These are phyloP conservation scores for Phytopythium litorale DNA, from an alignment of 352 stramenopile species.

Conservation along the genomic window DNA sequence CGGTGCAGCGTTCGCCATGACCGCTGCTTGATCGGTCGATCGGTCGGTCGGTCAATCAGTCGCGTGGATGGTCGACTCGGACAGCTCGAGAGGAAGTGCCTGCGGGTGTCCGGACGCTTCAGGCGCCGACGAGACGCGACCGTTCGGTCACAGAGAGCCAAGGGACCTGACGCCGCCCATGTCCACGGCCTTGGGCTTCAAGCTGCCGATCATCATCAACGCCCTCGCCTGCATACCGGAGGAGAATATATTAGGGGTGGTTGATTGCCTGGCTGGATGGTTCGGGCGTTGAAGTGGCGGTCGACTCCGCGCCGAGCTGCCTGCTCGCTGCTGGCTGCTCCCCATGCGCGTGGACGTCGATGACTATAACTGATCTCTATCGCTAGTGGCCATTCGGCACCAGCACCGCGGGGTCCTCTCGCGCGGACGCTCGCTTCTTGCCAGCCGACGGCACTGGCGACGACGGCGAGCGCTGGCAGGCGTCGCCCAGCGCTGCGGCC, in stretches of 20 bases:
- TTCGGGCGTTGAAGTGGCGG: too few relatives aligned
- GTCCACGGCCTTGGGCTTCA: too few relatives aligned
- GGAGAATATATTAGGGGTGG: constrained; percentile 6
- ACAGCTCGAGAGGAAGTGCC: too few relatives aligned
- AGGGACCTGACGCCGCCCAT: too few relatives aligned
- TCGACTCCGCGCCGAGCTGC: not conserved
- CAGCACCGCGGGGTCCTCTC: not conserved
- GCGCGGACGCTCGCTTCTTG: not conserved
- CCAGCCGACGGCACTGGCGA: not conserved
- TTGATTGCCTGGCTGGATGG: not conserved
- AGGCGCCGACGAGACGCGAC: not conserved
- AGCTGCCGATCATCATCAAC: too few relatives aligned
- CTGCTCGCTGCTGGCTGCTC: not conserved
- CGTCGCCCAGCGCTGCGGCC: not conserved
- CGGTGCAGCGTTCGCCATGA: constrained; percentile 66
- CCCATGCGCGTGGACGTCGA: not conserved
- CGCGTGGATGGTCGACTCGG: not conserved
- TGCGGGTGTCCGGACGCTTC: not conserved
- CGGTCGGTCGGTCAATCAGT: not conserved
- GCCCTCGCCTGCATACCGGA: not conserved
- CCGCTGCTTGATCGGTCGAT: not conserved
- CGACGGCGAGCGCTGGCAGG: not conserved
- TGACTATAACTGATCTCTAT: constrained; percentile 2
- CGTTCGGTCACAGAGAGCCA: not conserved
- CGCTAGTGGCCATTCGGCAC: not conserved